Evolutionary conservation across 306 rosid genomes (phyloP).

Genomic region (Echinosophora koreensis): DNA sequence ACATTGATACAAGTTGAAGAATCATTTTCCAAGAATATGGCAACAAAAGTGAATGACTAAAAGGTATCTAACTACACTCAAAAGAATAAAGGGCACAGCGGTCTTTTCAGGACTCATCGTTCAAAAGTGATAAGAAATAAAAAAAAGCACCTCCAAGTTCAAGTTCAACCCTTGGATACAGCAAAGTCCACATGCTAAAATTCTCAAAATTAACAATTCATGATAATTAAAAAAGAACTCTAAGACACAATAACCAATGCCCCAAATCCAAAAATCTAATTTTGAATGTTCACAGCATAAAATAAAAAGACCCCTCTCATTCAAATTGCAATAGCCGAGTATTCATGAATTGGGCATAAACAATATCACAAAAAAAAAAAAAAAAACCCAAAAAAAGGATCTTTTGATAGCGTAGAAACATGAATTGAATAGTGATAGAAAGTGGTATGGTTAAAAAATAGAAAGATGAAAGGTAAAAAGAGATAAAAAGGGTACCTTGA

Average conservation of each 20-base stretch:
- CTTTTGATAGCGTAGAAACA: neutral
- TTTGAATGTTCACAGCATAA: neutral
- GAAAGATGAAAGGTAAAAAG: neutral
- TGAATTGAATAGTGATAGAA: neutral
- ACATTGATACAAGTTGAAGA: constrained; percentile 15
- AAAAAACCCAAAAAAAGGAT: neutral
- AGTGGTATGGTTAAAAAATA: neutral
- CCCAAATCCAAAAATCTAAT: constrained; percentile 14
- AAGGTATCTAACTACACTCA: constrained; percentile 30
- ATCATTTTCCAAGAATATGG: constrained; percentile 26
- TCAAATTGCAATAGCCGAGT: neutral
- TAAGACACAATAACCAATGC: neutral
- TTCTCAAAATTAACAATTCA: neutral
- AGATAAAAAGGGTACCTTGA: constrained; percentile 61
- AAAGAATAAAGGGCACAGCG: constrained; percentile 32
- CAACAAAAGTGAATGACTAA: constrained; percentile 21
- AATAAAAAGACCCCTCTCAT: neutral
- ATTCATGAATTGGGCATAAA: neutral
- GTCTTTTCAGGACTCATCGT: constrained; percentile 34
- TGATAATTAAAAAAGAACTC: neutral
- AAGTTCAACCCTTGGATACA: constrained; percentile 37
- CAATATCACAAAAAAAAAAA: neutral
- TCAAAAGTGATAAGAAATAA: constrained; percentile 17
- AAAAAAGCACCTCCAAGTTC: neutral
- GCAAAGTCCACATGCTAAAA: constrained; percentile 36